Base-by-base conservation (phyloP, 495 filamentous ascomycete species). In the Evernia prunastri region DNA sequence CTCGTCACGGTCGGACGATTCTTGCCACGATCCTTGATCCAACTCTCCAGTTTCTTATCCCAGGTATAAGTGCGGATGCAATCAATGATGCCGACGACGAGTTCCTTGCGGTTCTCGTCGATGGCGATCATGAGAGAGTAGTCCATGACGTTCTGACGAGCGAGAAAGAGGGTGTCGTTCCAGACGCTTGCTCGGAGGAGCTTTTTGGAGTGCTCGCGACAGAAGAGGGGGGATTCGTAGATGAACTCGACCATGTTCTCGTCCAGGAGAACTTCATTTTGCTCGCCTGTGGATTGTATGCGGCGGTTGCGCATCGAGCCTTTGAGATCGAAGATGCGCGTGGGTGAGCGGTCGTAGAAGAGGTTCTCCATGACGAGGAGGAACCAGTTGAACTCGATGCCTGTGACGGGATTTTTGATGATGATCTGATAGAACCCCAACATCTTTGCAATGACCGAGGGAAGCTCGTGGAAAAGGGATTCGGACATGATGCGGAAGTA, bases 171-270 rank as follows among this genome's bases (percentile, higher is more conserved):
- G 9, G 94, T 99, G 71, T 99, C 94, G 72, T 99, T 99, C 86
- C 89, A 96, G 17, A 96, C 80, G 75, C 90, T 79, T 73, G 91
- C 78, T 58, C 87, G 79, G n/a, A 97, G 79, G 15, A 96, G 79
- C 68, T 89, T 92, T 78, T 96, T 96, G 17, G 88, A 89, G 72
- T 97, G 92, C 70, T 97, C 94, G 23, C 94, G 85, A 2, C 90
- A 86, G 72, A 97, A 99, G 23, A 99, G 81, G 0, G 94, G 94
- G 2, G 91, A 92, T 72, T 97, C 94, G 73, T 96, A 97, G 69
- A 99, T 97, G 71, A 95, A 96, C 71, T 99, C 94, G 13, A 99
- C 94, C 86, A 99, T 96, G 77, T 99, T 99, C 72, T 97, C 94
- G 70, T 99, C 94, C 8, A 97, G 84, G 25, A 99, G 84, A 10